Evolutionary conservation across 306 rosid genomes (phyloP).

Genomic region (Erythrophleum fordii): DNA sequence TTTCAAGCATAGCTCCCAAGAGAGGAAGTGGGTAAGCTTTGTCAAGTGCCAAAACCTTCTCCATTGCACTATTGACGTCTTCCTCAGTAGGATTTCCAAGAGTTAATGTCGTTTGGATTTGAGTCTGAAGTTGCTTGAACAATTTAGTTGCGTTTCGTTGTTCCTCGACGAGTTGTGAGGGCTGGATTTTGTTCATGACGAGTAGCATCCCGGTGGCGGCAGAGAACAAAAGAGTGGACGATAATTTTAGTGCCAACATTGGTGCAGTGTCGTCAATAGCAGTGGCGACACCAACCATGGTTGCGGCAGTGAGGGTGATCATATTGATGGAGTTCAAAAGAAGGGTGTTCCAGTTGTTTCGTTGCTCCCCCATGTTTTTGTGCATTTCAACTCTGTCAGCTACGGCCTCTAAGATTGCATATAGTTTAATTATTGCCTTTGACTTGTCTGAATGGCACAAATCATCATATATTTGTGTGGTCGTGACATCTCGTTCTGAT

Average conservation of each 20-base stretch:
- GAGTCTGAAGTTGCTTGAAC: slow-evolving; percentile 50
- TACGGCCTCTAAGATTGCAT: slow-evolving; percentile 52
- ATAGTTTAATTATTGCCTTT: slow-evolving; percentile 42
- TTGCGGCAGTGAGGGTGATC: slow-evolving; percentile 69
- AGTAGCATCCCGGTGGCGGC: slow-evolving; percentile 59
- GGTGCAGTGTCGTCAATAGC: background rate
- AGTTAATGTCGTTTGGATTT: slow-evolving; percentile 49
- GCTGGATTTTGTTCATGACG: slow-evolving; percentile 63
- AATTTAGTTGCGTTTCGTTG: slow-evolving; percentile 52
- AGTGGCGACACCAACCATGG: slow-evolving; percentile 54
- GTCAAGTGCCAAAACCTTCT: slow-evolving; percentile 54
- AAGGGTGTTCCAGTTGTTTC: slow-evolving; percentile 68
- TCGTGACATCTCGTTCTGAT: background rate
- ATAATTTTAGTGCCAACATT: slow-evolving; percentile 39
- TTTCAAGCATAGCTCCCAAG: too few species aligned
- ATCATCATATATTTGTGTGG: background rate
- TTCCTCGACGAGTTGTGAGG: too few species aligned
- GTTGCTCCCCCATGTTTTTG: slow-evolving; percentile 53
- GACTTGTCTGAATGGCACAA: background rate
- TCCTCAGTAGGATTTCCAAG: slow-evolving; percentile 37
- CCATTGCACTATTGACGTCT: slow-evolving; percentile 52
- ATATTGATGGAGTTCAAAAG: slow-evolving; percentile 57
- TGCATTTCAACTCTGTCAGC: slow-evolving; percentile 68
- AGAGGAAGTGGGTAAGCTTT: too few species aligned
- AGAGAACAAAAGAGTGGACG: slow-evolving; percentile 52